Conservation (phyloP, 495 filamentous ascomycete genomes). For the Pyrenopolyporus hunteri region DNA sequence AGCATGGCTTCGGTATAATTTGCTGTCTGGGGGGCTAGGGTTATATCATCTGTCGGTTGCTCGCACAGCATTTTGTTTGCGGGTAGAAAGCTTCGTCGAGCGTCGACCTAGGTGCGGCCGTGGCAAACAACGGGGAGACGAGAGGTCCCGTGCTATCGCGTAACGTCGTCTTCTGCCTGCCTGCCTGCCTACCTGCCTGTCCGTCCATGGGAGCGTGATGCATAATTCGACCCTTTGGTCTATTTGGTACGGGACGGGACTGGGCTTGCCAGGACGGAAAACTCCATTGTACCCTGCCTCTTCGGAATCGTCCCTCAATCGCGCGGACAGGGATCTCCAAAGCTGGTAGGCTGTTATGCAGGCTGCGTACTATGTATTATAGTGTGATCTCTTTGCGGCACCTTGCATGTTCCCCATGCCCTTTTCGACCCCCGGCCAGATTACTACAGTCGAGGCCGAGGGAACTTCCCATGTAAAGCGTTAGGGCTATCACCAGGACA, state of each 20-base stretch:
- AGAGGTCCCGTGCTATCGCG: constrained; percentile 6
- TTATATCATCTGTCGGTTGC: constrained; percentile 5
- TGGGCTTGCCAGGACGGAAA: constrained; percentile 21
- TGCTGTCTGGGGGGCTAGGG: neutral
- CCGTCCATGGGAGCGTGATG: constrained; percentile 14
- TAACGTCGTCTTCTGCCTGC: too few species aligned
- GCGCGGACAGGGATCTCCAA: constrained; percentile 1
- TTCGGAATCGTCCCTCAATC: constrained; percentile 29
- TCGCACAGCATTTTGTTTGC: constrained; percentile 12
- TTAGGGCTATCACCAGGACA: constrained; percentile 37
- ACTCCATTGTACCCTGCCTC: constrained; percentile 30
- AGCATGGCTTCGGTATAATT: constrained; percentile 17
- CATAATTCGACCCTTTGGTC: constrained; percentile 32
- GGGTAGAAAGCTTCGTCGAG: neutral
- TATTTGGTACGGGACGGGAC: too few species aligned
- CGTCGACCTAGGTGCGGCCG: neutral
- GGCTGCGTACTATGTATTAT: constrained; percentile 24
- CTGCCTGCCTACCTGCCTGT: too few species aligned
- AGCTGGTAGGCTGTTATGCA: constrained; percentile 29
- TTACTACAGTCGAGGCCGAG: constrained; percentile 26
- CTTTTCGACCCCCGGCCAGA: constrained; percentile 31
- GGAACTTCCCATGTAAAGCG: constrained; percentile 23
- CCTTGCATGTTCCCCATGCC: constrained; percentile 40
- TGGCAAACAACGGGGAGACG: constrained; percentile 4
- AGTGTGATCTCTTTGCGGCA: constrained; percentile 40